Conservation (phyloP, 1,284 basidiomycete species). For the Trichosporon sp. region DNA sequence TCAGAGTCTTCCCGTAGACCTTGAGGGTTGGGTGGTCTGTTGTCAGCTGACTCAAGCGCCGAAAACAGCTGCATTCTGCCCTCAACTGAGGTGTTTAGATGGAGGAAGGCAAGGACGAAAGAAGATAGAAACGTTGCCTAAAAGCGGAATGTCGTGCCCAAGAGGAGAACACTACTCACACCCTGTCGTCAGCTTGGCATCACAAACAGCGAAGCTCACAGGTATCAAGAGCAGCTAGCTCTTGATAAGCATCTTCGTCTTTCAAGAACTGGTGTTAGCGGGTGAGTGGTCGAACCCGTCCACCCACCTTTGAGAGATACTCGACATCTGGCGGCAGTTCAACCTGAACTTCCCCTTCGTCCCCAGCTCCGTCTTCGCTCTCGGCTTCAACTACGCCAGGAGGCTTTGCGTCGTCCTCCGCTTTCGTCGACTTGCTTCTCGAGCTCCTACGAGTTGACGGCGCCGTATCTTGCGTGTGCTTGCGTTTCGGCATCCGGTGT, state of each 20-base stretch:
- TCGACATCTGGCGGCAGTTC: constrained; percentile 6
- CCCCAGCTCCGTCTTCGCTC: background rate
- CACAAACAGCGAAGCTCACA: constrained; percentile 46
- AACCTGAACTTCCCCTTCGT: background rate
- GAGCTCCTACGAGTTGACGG: background rate
- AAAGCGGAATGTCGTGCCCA: background rate
- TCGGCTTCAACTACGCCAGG: too few relatives aligned
- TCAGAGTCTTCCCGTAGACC: constrained; percentile 61
- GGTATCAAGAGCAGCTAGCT: constrained; percentile 54
- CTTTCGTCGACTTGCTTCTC: background rate
- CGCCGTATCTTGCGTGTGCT: background rate
- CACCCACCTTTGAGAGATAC: background rate
- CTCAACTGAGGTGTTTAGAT: too few relatives aligned
- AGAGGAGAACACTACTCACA: constrained; percentile 32
- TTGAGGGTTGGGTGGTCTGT: constrained; percentile 60
- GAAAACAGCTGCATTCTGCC: too few relatives aligned
- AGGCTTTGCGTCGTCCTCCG: background rate
- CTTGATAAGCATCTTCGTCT: constrained; percentile 54
- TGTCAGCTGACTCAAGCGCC: constrained; percentile 14
- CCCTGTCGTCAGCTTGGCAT: constrained; percentile 33
- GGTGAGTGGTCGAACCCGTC: background rate
- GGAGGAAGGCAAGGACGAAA: too few relatives aligned
- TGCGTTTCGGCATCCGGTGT: background rate
- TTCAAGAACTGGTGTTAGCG: constrained; percentile 31
- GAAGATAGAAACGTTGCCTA: too few relatives aligned